A percentile compares a stretch with the other conserved stretches of the same genome.
These are phyloP conservation scores for Apiotrichum mycotoxinovorans DNA, from an alignment of 1,284 basidiomycete species.

Conservation along the genomic window DNA sequence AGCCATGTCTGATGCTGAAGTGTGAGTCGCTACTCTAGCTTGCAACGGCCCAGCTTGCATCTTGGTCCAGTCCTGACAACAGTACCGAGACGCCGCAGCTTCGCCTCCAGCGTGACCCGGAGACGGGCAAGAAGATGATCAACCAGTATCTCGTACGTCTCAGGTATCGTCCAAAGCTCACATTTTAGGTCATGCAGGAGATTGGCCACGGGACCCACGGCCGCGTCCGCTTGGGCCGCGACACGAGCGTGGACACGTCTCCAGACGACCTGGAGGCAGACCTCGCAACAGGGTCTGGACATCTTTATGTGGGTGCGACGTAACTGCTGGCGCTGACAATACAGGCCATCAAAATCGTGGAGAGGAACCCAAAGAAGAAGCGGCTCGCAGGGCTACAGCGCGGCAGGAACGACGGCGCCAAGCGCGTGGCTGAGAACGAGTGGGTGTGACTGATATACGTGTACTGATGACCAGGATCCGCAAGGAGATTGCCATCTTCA, in stretches of 20 bases:
- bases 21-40: constrained; percentile 25
- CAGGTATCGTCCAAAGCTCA: neutral
- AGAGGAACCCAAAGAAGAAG: constrained; percentile 63
- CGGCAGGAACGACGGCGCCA: constrained; percentile 53
- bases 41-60: too few relatives aligned
- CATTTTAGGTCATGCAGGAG: constrained; percentile 54
- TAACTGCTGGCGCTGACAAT: neutral
- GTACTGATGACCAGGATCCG: constrained; percentile 51
- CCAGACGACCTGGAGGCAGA: constrained; percentile 19
- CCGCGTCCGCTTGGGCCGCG: constrained; percentile 68
- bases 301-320: constrained; percentile 21
- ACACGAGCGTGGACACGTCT: constrained; percentile 50
- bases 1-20: constrained; percentile 22
- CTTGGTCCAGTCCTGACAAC: neutral
- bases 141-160: constrained; percentile 66
- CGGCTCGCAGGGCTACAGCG: constrained; percentile 55
- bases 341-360: constrained; percentile 80
- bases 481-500: constrained; percentile 97
- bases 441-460: constrained; percentile 23
- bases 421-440: constrained; percentile 52
- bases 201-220: constrained; percentile 80
- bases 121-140: constrained; percentile 57
- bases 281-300: constrained; percentile 15
- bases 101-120: constrained; percentile 43
- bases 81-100: constrained; percentile 59